phyloP scores from a whole-genome alignment of 345 rosid genomes.

The Euclidium syriacum region DNA sequence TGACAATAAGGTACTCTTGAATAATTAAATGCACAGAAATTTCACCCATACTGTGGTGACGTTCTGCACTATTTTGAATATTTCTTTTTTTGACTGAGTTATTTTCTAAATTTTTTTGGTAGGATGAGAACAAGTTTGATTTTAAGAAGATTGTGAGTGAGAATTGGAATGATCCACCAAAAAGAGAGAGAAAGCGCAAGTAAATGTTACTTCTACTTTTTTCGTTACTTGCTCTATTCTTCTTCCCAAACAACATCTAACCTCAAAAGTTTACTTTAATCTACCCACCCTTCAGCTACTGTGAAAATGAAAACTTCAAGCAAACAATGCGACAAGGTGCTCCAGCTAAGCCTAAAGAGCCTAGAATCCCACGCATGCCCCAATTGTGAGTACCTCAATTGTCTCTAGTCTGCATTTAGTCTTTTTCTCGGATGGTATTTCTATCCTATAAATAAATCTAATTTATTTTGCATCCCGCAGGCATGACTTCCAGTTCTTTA shows the following conservation, averaged over 20 bases:
- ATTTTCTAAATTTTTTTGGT: slow-evolving; percentile 20
- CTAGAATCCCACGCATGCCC: slow-evolving; percentile 99
- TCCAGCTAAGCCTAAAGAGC: slow-evolving; percentile 90
- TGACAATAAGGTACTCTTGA: slow-evolving; percentile 55
- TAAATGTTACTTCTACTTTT: slow-evolving; percentile 24
- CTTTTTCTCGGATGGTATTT: background rate
- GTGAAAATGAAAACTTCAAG: slow-evolving; percentile 93
- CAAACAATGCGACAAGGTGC: slow-evolving; percentile 97
- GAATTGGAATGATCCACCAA: slow-evolving; percentile 92
- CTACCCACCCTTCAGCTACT: slow-evolving; percentile 71
- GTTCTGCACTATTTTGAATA: background rate
- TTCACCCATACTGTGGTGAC: background rate
- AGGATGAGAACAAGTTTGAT: slow-evolving; percentile 82
- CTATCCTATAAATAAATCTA: background rate
- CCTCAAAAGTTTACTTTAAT: slow-evolving; percentile 15
- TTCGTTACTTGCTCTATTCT: background rate
- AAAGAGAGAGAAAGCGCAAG: slow-evolving; percentile 95
- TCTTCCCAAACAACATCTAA: background rate
- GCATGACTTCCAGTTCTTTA: slow-evolving; percentile 98
- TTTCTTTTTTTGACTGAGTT: background rate
- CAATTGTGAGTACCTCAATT: slow-evolving; percentile 56
- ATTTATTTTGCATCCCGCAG: slow-evolving; percentile 36
- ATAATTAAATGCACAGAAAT: background rate
- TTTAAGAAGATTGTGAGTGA: slow-evolving; percentile 87
- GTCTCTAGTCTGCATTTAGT: background rate